Percentiles rank a stretch among this genome's conserved stretches.
Conservation (phyloP, 371 early-diverging fungal species). For the Mucor sp. region DNA sequence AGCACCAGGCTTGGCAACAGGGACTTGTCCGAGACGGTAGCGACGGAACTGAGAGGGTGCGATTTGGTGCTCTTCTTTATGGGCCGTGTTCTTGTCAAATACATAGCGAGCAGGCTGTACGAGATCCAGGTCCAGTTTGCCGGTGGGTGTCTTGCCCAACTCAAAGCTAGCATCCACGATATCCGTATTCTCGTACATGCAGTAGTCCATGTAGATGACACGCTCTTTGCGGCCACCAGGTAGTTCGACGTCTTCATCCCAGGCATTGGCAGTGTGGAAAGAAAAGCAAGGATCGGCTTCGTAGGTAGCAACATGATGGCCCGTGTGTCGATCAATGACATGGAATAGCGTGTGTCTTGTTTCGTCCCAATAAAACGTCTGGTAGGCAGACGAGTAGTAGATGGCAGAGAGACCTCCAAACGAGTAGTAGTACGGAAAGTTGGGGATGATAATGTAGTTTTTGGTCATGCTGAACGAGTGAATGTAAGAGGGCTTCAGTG, state of each 20-base stretch:
- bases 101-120: conserved; percentile 46
- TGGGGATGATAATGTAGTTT: conserved; percentile 64
- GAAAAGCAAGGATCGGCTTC: conserved; percentile 63
- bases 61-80: conserved; percentile 40
- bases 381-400: conserved; percentile 58
- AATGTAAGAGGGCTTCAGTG: conserved; percentile 56
- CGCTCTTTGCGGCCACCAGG: conserved; percentile 42
- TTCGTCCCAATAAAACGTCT: conserved; percentile 60
- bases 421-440: conserved; percentile 62
- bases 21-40: conserved; percentile 45
- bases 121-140: conserved; percentile 24
- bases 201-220: conserved; percentile 48
- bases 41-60: conserved; percentile 49
- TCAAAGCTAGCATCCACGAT: conserved; percentile 55
- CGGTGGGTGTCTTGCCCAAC: conserved; percentile 38
- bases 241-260: conserved; percentile 49
- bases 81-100: conserved; percentile 39
- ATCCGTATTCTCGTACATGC: conserved; percentile 53
- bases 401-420: conserved; percentile 60
- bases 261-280: conserved; percentile 66
- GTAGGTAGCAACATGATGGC: conserved; percentile 63
- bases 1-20: conserved; percentile 10
- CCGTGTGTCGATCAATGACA: conserved; percentile 55
- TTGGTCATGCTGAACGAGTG: conserved; percentile 67
- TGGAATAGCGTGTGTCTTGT: conserved; percentile 55